These are phyloP conservation scores for Aspergillus pseudoviridinutans DNA, from an alignment of 2,329 filamentous ascomycete species.

Conservation along the genomic window DNA sequence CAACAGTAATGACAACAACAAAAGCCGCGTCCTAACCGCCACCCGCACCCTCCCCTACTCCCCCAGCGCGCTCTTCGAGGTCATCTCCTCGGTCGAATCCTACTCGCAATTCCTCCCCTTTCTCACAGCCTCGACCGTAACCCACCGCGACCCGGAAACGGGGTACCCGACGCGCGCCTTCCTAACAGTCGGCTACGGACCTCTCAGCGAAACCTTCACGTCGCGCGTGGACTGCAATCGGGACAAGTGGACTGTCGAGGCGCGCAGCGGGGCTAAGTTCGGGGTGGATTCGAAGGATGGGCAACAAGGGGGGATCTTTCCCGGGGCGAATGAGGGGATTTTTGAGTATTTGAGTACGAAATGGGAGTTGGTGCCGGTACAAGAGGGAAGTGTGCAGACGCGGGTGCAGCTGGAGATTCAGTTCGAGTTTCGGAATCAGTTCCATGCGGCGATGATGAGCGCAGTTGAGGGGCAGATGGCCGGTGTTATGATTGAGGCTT, in stretches of 20 bases:
- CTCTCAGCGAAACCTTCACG: conserved; percentile 78
- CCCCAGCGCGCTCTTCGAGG: conserved; percentile 65
- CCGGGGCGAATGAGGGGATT: conserved; percentile 45
- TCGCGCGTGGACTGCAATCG: conserved; percentile 75
- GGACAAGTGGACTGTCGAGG: conserved; percentile 65
- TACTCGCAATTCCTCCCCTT: conserved; percentile 91
- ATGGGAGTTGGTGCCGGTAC: conserved; percentile 40
- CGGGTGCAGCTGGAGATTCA: conserved; percentile 72
- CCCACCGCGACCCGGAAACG: conserved; percentile 58
- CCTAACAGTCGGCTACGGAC: conserved; percentile 80
- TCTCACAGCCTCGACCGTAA: conserved; percentile 74
- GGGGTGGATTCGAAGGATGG: conserved; percentile 56
- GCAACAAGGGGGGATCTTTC: conserved; percentile 53
- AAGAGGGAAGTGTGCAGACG: conserved; percentile 49
- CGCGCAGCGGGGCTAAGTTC: conserved; percentile 46
- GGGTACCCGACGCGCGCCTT: conserved; percentile 66
- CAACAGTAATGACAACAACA: conserved; percentile 20
- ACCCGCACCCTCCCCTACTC: conserved; percentile 74
- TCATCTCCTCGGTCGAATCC: conserved; percentile 83
- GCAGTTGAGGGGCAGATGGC: conserved; percentile 82
- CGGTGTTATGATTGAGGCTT: conserved; percentile 85
- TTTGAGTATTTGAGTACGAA: conserved; percentile 44
- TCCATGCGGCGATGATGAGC: conserved; percentile 77
- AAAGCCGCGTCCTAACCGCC: conserved; percentile 66
- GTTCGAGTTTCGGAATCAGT: conserved; percentile 83